Evolutionary conservation across 1,139 yeast genomes (phyloP), one percentile per base, ranked within the genome.

Genomic region (Geotrichum aggregatum): DNA sequence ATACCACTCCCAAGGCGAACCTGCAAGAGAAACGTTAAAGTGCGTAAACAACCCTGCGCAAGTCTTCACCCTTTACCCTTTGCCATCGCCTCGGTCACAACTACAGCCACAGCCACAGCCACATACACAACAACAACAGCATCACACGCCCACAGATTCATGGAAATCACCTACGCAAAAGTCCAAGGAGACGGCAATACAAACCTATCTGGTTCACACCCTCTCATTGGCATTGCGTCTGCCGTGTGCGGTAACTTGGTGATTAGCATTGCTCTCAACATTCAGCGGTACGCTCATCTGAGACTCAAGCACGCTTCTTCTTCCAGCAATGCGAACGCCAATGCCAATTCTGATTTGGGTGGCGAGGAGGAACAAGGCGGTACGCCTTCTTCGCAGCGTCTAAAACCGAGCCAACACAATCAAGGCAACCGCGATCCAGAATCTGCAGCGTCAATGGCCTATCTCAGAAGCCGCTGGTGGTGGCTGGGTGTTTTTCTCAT

Each of bases 401-500:
- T 24, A 5, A 24, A 24, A 24, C 28, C 28, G 28, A 24, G 8
- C 28, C 8, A 24, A 5, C 28, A 24, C 39, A 8, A 21, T 21
- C 24, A 33, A 3, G 14, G 6, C 42, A 22, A 26, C 35, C 13
- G 47, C 47, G n/a, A 3, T 33, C 44, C 1, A 18, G 31, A 13
- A 26, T 26, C 16, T 49, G 40, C n/a, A 46, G 33, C 44, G 10
- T 34, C 36, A 34, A 34, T 34, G 36, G 18, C 36, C 8, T 68
- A 68, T 44, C 50, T 66, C 47, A 58, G 53, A 26, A 61, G 65
- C 54, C 56, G 64, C 38, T 55, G 65, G 39, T 74, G 77, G 77
- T 71, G 73, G 70, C 42, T 66, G 2, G 79, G 78, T 1, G 61
- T 73, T n/a, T 54, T 63, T 4, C 61, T 75, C 43, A 71, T 74